These are phyloP conservation scores for Blastobotrys attinorum DNA, from an alignment of 805 yeast genomes.

Conservation along the genomic window DNA sequence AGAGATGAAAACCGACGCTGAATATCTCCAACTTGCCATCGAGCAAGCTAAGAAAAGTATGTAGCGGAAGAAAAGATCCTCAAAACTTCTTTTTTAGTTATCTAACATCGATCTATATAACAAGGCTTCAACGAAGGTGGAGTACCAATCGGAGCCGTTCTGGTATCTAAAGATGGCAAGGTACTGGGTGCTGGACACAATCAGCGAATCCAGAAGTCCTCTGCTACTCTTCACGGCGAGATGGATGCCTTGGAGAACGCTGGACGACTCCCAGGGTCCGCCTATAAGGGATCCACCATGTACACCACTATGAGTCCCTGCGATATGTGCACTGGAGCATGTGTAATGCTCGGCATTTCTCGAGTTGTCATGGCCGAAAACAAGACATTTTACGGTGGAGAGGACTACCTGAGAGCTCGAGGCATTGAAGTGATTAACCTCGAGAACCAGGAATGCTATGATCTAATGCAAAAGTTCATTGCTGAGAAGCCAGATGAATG, in stretches of 20 bases:
- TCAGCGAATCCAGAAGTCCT: conserved; percentile 74
- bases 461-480: conserved; percentile 72
- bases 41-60: conserved; percentile 27
- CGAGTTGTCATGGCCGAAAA: conserved; percentile 89
- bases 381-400: conserved; percentile 75
- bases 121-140: conserved; percentile 77
- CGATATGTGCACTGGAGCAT: conserved; percentile 92
- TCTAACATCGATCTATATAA: no score
- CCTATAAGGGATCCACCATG: conserved; percentile 78
- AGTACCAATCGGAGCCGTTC: conserved; percentile 78
- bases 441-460: conserved; percentile 33
- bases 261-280: conserved; percentile 74
- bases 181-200: conserved; percentile 87
- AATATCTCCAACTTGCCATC: conserved; percentile 25
- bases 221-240: conserved; percentile 88
- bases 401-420: conserved; percentile 54
- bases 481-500: conserved; percentile 35
- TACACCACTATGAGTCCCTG: conserved; percentile 93
- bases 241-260: conserved; percentile 84
- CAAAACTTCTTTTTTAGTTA: no score
- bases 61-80: conserved; percentile 1
- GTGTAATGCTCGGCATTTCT: conserved; percentile 77
- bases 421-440: conserved; percentile 45
- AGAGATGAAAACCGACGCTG: conserved; percentile 16
- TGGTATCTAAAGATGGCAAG: conserved; percentile 66